A percentile compares a stretch with the other conserved stretches of the same genome.
These are phyloP conservation scores for Pseudogymnoascus sp. DNA, from an alignment of 2,329 filamentous ascomycete species.

Conservation along the genomic window DNA sequence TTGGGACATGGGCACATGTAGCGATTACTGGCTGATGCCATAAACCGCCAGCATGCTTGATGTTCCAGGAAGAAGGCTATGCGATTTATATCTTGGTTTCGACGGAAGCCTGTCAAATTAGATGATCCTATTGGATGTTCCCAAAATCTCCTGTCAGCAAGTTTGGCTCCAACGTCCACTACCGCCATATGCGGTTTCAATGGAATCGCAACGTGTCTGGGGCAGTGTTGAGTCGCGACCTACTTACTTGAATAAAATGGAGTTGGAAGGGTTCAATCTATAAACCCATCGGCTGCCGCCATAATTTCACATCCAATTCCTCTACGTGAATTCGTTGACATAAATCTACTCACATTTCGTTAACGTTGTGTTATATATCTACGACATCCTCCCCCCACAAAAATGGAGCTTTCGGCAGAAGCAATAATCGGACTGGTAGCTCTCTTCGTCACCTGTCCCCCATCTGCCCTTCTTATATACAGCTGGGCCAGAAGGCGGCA, in stretches of 20 bases:
- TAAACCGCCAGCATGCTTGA: background rate
- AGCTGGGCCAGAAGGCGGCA: background rate
- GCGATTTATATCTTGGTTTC: background rate
- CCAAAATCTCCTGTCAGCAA: no score
- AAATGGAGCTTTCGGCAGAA: background rate
- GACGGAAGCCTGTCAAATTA: background rate
- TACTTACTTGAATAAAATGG: background rate
- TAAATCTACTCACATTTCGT: background rate
- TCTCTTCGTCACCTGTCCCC: background rate
- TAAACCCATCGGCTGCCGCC: background rate
- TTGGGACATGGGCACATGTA: background rate
- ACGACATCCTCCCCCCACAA: background rate
- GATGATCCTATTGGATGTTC: no score
- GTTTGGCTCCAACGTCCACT: no score
- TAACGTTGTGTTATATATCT: background rate
- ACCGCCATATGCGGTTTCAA: background rate
- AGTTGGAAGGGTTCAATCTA: background rate
- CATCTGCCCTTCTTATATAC: background rate
- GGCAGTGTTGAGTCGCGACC: background rate
- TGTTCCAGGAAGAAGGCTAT: background rate
- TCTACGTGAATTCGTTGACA: background rate
- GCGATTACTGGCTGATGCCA: background rate
- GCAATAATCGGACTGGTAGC: background rate
- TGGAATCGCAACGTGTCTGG: background rate
- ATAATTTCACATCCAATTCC: background rate